Evolutionary conservation across 2,329 filamentous ascomycete genomes (phyloP).

Genomic region (Dactylellina sp.): DNA sequence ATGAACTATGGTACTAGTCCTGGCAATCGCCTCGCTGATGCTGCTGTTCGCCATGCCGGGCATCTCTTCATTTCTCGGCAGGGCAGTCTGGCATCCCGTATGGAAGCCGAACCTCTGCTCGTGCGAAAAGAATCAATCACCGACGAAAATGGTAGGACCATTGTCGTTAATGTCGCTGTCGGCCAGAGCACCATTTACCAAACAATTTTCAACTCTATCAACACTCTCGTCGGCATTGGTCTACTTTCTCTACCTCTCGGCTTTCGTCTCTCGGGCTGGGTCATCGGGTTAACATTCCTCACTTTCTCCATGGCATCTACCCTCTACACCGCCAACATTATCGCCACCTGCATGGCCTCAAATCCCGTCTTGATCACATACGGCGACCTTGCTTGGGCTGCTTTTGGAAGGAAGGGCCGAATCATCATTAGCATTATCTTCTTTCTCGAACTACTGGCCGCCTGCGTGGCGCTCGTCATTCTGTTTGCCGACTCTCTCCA

Average conservation of each 20-base stretch:
- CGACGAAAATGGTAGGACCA: conserved; percentile 80
- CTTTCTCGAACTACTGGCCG: conserved; percentile 84
- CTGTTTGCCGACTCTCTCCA: conserved; percentile 93
- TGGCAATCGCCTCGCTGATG: conserved; percentile 64
- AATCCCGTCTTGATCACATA: conserved; percentile 88
- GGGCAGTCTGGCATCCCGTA: conserved; percentile 65
- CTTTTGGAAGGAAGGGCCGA: conserved; percentile 84
- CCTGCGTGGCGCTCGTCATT: conserved; percentile 88
- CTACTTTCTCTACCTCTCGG: conserved; percentile 89
- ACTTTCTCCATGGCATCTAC: conserved; percentile 80
- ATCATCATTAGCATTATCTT: conserved; percentile 87
- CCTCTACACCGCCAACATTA: conserved; percentile 79
- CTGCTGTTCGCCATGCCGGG: conserved; percentile 70
- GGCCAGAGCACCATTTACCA: conserved; percentile 96
- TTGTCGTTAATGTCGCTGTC: conserved; percentile 81
- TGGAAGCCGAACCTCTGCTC: conserved; percentile 78
- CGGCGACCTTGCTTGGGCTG: conserved; percentile 82
- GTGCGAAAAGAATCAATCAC: conserved; percentile 76
- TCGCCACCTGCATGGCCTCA: conserved; percentile 80
- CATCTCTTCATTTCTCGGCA: conserved; percentile 63
- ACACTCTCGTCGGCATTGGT: conserved; percentile 72
- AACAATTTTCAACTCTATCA: conserved; percentile 96
- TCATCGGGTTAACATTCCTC: conserved; percentile 79
- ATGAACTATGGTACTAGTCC: conserved; percentile 46
- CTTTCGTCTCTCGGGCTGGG: conserved; percentile 77